phyloP scores from a whole-genome alignment of 148 eudicot genomes.

The Cornus florida region DNA sequence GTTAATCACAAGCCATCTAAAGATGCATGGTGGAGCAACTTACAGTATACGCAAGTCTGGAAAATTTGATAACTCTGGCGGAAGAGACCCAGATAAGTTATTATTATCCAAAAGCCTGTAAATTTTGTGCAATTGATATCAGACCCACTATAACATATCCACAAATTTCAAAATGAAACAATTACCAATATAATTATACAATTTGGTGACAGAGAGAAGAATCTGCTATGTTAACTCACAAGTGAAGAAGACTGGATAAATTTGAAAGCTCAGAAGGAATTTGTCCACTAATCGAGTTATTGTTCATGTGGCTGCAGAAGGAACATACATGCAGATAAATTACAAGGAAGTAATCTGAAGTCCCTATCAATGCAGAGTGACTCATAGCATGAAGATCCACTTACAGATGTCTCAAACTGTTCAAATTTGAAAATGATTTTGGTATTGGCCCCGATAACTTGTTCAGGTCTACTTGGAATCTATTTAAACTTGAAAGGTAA shows the following conservation, averaged over 20 bases:
- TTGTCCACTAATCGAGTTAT: conserved; percentile 83
- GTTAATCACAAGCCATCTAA: neutral
- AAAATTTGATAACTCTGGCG: conserved; percentile 53
- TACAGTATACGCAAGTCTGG: conserved; percentile 63
- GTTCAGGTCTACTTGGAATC: conserved; percentile 80
- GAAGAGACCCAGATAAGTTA: conserved; percentile 73
- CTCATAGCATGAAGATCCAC: conserved; percentile 24
- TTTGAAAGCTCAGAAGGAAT: conserved; percentile 71
- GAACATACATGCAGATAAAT: neutral
- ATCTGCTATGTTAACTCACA: conserved; percentile 51
- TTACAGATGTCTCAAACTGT: conserved; percentile 63
- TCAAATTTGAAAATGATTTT: conserved; percentile 65
- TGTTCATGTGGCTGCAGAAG: conserved; percentile 69
- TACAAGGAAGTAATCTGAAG: neutral
- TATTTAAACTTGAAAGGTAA: conserved; percentile 48
- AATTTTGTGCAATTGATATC: conserved; percentile 1
- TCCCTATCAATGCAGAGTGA: neutral
- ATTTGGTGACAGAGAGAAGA: conserved; percentile 7
- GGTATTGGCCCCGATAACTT: conserved; percentile 75
- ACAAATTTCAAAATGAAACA: neutral
- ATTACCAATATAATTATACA: neutral
- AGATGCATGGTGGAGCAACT: conserved; percentile 20
- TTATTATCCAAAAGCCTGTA: conserved; percentile 88
- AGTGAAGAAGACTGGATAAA: conserved; percentile 59
- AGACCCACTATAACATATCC: conserved; percentile 16